phyloP scores from a whole-genome alignment of 192 early-diverging fungal species.

The Obelidium mucronatum region DNA sequence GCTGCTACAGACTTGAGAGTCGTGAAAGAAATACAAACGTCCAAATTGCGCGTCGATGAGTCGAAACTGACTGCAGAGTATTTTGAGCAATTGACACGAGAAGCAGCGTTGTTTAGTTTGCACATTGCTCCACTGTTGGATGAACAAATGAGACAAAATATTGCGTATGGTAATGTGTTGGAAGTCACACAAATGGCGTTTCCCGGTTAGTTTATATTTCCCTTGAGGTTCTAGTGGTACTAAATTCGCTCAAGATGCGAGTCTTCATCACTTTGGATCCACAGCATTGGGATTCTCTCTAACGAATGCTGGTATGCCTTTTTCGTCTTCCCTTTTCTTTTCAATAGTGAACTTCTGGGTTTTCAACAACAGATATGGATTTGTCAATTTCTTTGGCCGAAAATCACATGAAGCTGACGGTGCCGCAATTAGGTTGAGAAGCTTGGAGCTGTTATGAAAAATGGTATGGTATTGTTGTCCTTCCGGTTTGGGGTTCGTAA shows the following conservation, averaged over 20 bases:
- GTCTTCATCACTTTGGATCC: slow-evolving; percentile 42
- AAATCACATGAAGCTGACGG: slow-evolving; percentile 12
- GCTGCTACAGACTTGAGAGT: slow-evolving; percentile 30
- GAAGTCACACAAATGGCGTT: slow-evolving; percentile 35
- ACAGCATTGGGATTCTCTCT: slow-evolving; percentile 41
- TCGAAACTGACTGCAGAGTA: slow-evolving; percentile 39
- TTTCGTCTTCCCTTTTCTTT: background rate
- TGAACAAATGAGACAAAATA: slow-evolving; percentile 25
- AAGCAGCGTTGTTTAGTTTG: slow-evolving; percentile 4
- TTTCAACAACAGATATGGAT: slow-evolving; percentile 32
- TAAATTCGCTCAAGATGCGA: slow-evolving; percentile 14
- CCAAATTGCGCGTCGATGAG: slow-evolving; percentile 40
- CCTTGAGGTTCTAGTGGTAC: background rate
- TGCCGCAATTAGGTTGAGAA: slow-evolving; percentile 45
- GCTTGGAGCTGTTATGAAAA: slow-evolving; percentile 39
- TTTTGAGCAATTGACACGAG: slow-evolving; percentile 40
- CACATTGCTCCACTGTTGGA: slow-evolving; percentile 25
- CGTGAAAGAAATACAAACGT: slow-evolving; percentile 44
- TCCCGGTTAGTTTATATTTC: slow-evolving; percentile 23
- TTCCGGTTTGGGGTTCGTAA: background rate
- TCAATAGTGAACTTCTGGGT: too few species aligned
- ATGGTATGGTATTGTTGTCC: slow-evolving; percentile 10
- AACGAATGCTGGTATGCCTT: slow-evolving; percentile 28
- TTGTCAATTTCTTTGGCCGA: slow-evolving; percentile 27
- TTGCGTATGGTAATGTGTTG: slow-evolving; percentile 28